phyloP scores from a whole-genome alignment of 139 green algal genomes.

The Volvox africanus region DNA sequence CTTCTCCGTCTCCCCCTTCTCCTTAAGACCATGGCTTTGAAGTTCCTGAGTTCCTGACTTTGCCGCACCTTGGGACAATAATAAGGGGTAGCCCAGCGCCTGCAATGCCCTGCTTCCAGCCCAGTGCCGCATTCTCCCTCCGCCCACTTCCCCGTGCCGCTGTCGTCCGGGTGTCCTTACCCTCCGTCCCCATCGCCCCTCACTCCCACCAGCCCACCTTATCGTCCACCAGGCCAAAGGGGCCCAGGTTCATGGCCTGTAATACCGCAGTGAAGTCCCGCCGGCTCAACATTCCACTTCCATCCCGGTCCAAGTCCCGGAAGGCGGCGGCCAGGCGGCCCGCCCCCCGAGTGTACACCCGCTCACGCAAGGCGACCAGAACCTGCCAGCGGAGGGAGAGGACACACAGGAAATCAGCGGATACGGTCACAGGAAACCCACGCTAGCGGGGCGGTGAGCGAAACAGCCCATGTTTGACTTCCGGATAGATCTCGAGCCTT shows the following conservation, averaged over 20 bases:
- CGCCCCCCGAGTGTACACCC: slow-evolving; percentile 1
- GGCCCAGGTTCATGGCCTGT: not conserved
- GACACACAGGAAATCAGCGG: not conserved
- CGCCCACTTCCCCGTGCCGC: not conserved
- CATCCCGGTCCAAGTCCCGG: not conserved
- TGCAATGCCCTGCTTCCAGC: not conserved
- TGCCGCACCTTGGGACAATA: too few species aligned
- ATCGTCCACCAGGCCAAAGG: not conserved
- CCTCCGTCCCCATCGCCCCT: not conserved
- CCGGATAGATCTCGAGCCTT: too few species aligned
- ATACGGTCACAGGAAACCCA: not conserved
- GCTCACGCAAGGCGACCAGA: slow-evolving; percentile 11
- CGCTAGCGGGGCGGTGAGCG: not conserved
- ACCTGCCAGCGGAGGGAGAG: slow-evolving; percentile 1
- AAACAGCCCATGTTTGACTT: too few species aligned
- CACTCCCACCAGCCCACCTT: not conserved
- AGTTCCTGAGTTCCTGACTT: not conserved
- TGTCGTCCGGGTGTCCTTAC: not conserved
- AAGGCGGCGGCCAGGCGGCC: slow-evolving; percentile 31
- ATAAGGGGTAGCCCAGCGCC: too few species aligned
- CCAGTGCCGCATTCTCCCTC: not conserved
- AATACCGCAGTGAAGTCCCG: slow-evolving; percentile 6
- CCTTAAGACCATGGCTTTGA: too few species aligned
- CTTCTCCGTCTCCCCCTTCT: not conserved
- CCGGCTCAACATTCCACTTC: not conserved